Percentiles rank a stretch among this genome's conserved stretches.
These are phyloP conservation scores for Boletus vermiculosoides DNA, from an alignment of 768 basidiomycete species.

Conservation along the genomic window DNA sequence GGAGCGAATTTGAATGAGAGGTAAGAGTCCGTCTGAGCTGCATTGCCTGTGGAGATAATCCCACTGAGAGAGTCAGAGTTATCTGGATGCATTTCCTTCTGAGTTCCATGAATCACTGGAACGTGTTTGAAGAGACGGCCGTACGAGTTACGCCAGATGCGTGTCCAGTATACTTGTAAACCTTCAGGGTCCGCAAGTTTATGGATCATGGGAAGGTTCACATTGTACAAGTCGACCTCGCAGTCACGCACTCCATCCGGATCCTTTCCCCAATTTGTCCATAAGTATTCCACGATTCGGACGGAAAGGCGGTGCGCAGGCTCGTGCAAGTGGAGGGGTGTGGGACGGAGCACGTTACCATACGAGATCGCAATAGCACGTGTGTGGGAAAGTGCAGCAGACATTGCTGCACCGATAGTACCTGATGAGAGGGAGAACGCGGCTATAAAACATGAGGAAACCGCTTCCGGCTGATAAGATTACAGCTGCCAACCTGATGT, in stretches of 20 bases:
- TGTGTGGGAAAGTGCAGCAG: constrained; percentile 64
- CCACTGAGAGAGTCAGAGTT: constrained; percentile 42
- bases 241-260: constrained; percentile 51
- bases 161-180: constrained; percentile 75
- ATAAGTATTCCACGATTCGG: constrained; percentile 70
- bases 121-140: constrained; percentile 71
- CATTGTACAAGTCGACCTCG: constrained; percentile 78
- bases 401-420: constrained; percentile 89
- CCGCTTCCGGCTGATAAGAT: neutral
- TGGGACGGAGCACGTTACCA: constrained; percentile 72
- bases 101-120: constrained; percentile 17
- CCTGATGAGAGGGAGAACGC: constrained; percentile 90
- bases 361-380: constrained; percentile 89
- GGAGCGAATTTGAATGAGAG: constrained; percentile 77
- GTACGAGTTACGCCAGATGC: constrained; percentile 83
- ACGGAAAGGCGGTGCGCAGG: constrained; percentile 73
- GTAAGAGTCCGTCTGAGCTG: constrained; percentile 26
- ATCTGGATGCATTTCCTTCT: constrained; percentile 34
- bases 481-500: constrained; percentile 57
- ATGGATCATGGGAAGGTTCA: constrained; percentile 85
- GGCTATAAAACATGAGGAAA: constrained; percentile 40
- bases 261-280: constrained; percentile 83
- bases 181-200: constrained; percentile 57
- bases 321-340: constrained; percentile 53
- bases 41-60: neutral